phyloP scores from a whole-genome alignment of 345 rosid genomes.

The Iberis pinnata region DNA sequence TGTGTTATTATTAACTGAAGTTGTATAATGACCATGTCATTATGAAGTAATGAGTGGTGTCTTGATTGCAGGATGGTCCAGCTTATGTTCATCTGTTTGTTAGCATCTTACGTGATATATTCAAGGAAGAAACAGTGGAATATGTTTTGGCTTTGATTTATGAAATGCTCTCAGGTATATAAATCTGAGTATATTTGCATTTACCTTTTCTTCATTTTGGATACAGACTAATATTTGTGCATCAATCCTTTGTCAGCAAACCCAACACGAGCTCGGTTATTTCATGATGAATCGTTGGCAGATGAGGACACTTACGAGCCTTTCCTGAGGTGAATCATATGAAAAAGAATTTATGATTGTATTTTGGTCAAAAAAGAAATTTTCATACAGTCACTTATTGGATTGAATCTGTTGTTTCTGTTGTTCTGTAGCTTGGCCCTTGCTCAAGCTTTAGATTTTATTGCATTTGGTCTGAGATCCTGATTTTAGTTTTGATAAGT shows the following conservation, averaged over 20 bases:
- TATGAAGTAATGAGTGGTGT: not conserved
- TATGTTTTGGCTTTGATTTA: constrained; percentile 91
- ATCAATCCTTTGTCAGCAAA: constrained; percentile 52
- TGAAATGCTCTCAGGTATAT: constrained; percentile 78
- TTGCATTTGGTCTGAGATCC: not conserved
- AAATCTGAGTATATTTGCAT: not conserved
- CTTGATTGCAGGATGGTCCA: constrained; percentile 76
- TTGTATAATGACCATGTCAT: not conserved
- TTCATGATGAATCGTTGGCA: constrained; percentile 75
- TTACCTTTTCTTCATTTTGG: not conserved
- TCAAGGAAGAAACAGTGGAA: constrained; percentile 93
- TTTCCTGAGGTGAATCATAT: constrained; percentile 71
- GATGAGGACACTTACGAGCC: constrained; percentile 84
- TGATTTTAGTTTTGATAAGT: not conserved
- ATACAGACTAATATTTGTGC: constrained; percentile 19
- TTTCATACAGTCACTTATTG: constrained; percentile 10
- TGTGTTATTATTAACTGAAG: not conserved
- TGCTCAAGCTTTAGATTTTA: too few species aligned
- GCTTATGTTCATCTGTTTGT: constrained; percentile 82
- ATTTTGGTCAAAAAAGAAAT: not conserved
- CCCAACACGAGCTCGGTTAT: constrained; percentile 80
- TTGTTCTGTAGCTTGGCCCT: too few species aligned
- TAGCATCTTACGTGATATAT: constrained; percentile 73
- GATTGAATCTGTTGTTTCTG: too few species aligned
- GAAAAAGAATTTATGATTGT: constrained; percentile 3